Evolutionary conservation across 2,329 filamentous ascomycete species (phyloP).

Genomic region (Macroventuria anomochaeta): DNA sequence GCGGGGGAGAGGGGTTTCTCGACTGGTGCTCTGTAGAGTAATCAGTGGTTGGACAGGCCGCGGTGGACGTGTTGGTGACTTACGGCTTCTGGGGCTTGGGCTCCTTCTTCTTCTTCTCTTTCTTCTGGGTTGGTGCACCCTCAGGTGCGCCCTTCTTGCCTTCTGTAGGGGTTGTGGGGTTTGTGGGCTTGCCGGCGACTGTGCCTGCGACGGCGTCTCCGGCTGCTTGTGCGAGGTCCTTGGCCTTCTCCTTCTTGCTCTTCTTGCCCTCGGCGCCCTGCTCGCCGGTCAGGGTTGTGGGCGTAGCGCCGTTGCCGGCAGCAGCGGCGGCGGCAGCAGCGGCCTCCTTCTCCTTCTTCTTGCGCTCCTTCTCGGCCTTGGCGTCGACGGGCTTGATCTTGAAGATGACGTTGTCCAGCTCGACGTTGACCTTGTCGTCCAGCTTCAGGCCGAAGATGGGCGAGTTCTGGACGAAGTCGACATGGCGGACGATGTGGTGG

Average conservation of each 20-base stretch:
- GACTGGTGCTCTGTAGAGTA: conserved; percentile 57
- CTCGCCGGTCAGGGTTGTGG: conserved; percentile 45
- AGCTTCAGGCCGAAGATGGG: conserved; percentile 72
- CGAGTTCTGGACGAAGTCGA: conserved; percentile 96
- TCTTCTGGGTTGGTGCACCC: conserved; percentile 61
- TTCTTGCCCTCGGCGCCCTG: conserved; percentile 52
- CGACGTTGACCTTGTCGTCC: conserved; percentile 77
- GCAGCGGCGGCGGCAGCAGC: conserved; percentile 59
- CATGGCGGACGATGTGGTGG: conserved; percentile 87
- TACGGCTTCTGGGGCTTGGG: conserved; percentile 70
- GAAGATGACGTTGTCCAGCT: conserved; percentile 80
- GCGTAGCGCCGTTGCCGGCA: conserved; percentile 58
- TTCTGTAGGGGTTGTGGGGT: conserved; percentile 14
- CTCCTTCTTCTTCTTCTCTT: conserved; percentile 90
- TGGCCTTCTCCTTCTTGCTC: conserved; percentile 54
- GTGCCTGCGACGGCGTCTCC: conserved; percentile 59
- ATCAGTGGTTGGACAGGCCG: conserved; percentile 20
- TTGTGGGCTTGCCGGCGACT: conserved; percentile 50
- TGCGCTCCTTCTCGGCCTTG: conserved; percentile 93
- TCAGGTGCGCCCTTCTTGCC: conserved; percentile 41
- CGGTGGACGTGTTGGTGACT: conserved; percentile 6
- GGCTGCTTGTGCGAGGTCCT: conserved; percentile 62
- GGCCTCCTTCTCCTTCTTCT: conserved; percentile 91
- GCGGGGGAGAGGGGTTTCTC: conserved; percentile 80
- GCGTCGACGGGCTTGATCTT: conserved; percentile 88